Conservation (phyloP, 306 rosid species). For the Trifolium dubium region DNA sequence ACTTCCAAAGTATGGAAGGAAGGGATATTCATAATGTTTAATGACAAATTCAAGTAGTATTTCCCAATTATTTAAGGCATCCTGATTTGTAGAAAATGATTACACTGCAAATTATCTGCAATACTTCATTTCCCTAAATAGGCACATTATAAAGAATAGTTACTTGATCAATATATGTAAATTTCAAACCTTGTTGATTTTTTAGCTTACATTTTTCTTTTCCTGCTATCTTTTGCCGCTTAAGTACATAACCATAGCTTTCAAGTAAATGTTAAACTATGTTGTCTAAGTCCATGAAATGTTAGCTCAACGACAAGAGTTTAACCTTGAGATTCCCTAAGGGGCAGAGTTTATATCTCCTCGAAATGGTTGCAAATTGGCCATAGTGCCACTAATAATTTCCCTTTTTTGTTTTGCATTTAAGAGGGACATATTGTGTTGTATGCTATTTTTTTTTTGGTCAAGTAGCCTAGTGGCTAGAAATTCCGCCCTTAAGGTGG, state of each 20-base stretch:
- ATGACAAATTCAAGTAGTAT: not conserved
- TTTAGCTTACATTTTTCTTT: not conserved
- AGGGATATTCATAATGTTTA: not conserved
- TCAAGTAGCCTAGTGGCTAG: no score
- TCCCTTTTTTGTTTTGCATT: not conserved
- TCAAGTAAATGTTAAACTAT: slow-evolving; percentile 15
- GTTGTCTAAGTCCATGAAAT: not conserved
- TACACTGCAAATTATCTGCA: slow-evolving; percentile 26
- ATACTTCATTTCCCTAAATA: not conserved
- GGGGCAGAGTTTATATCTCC: not conserved
- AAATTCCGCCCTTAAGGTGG: no score
- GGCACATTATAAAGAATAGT: slow-evolving; percentile 1
- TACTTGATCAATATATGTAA: not conserved
- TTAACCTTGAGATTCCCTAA: not conserved
- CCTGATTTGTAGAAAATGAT: not conserved
- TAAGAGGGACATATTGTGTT: not conserved
- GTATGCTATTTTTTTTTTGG: not conserved
- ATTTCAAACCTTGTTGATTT: not conserved
- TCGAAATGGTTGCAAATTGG: not conserved
- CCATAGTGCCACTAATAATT: not conserved
- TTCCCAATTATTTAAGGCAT: slow-evolving; percentile 5
- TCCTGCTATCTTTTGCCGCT: not conserved
- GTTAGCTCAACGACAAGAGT: not conserved
- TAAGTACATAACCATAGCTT: not conserved
- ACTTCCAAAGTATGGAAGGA: not conserved